Base-by-base conservation (phyloP, 352 stramenopile species). In the Globisporangium nodosum region DNA sequence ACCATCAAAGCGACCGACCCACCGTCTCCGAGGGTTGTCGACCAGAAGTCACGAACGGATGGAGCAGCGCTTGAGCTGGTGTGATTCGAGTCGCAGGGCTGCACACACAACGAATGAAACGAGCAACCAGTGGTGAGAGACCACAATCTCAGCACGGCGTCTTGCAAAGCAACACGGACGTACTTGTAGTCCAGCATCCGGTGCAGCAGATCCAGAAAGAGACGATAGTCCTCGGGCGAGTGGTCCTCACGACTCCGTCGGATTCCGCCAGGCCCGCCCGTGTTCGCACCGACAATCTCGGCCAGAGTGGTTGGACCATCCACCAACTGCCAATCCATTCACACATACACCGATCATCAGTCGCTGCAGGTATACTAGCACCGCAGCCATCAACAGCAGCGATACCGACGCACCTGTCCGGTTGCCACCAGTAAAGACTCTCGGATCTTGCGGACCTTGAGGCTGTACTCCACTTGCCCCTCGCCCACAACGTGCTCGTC, bases 111-210 rank as follows among this genome's bases (percentile, higher is more conserved):
- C 47, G 37, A 46, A 51, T 47, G 1, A 33, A 54, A 27, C 42
- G 52, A 51, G 51, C 11, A 37, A 35, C 16, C 3, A 39, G n/a
- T 16, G 2, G 31, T 16, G 12, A n/a, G 30, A 42, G 8, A n/a
- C 9, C n/a, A 24, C 31, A 11, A n/a, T 48, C 6, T 21, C 42
- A 27, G 1, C 24, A 27, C 24, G 24, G 24, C 24, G 24, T 27
- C 24, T 27, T 27, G 24, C 24, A 27, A 27, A 27, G 24, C 18
- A 6, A n/a, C 15, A 47, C 42, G 13, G 40, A 83, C 85, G 30
- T 85, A 95, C 85, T 98, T 86, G 65, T 92, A 98, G n/a, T 96
- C 78, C 18, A 99, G 76, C 95, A 99, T 99, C 37, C 82, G 73
- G 62, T 92, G 75, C 12, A 99, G 71, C 12, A 99, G 73, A 69